Evolutionary conservation across 1,284 basidiomycete species (phyloP), one percentile per base, ranked within the genome.

Genomic region (Wolfiporia cocos): DNA sequence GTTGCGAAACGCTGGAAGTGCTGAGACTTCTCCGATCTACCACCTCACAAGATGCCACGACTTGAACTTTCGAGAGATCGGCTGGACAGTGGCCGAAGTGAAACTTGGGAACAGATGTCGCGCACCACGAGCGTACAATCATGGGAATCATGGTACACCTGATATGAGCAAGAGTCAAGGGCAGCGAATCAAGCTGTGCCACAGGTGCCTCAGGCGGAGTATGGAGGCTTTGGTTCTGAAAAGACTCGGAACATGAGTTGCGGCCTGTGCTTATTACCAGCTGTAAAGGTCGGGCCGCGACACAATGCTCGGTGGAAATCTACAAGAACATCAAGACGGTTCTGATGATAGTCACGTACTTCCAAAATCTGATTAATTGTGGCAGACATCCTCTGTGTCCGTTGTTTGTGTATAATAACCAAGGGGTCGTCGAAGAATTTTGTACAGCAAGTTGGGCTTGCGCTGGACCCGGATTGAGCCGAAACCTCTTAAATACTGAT

Each of bases 151-250:
- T 68, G 44, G 54, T 67, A 38, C 63, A 65, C 39, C n/a, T n/a
- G 78, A 76, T 51, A 70, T 77, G 12, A 61, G 64, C 15, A 63
- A n/a, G n/a, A 55, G 24, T 64, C 70, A 38, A 78, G 76, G 76
- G 67, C 66, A 39, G 78, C 77, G 2, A 76, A 75, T 50, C 57
- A 70, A 47, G 68, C 71, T 38, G 52, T 68, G 35, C 46, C 68
- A 4, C 51, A 60, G 19, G 57, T 74, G 32, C 57, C 74, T 38
- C 73, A 78, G 37, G 68, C 69, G 19, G 72, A 73, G 44, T 81
- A 78, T 78, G 73, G 69, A 23, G 57, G 65, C 1, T 74, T 74
- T 46, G 51, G 49, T 22, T 71, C 73, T 6, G 50, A 5, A 54
- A 76, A 35, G 69, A 76, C 48, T 68, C 65, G 31, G 65, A 63